Base-by-base conservation (phyloP, 1,284 basidiomycete species). In the Blastosporella zonata region DNA sequence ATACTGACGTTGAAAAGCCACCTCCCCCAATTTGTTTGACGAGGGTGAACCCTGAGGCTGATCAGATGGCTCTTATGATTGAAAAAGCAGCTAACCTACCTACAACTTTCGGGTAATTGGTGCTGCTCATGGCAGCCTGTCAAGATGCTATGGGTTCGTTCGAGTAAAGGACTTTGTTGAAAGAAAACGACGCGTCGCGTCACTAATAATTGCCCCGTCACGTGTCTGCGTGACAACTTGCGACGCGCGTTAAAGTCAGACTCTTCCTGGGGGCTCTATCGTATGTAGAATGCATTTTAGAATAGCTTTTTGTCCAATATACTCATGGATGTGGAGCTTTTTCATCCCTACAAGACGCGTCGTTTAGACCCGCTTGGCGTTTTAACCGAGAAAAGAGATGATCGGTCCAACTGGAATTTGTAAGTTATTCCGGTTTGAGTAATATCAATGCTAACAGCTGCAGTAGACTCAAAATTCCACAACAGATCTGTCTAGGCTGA, bases 21-120 rank as follows among this genome's bases (percentile, higher is more conserved):
- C 92, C 92, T 0, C 87, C 88, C 2, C 90, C 92, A 42, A 94
- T 86, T 65, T 85, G 77, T 55, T 87, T 74, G 6, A 87, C 70
- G 9, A 93, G 73, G 18, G 83, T 72, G 61, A 80, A 93, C 3
- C 90, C 90, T 81, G 59, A 18, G 4, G 21, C 20, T 27, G 15
- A 36, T 46, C 7, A 53, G 18, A 29, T 15, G 27, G 2, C 6
- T 29, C 20, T 15, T 9, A 27, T 15, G 10, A 12, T 13, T 25
- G 4, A 17, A 15, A 41, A 15, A 7, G 12, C 1, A 28, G 17
- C 6, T 25, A 8, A 46, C 54, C 3, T 17, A 47, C 54, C 54
- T 35, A 53, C 46, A 39, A 55, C 51, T 46, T 49, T 50, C 0
- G 54, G 54, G 34, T 55, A 55, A 7, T 55, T 55, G 3, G 42